phyloP scores from a whole-genome alignment of 441 rosid species.

The Syzygium syzygioides region DNA sequence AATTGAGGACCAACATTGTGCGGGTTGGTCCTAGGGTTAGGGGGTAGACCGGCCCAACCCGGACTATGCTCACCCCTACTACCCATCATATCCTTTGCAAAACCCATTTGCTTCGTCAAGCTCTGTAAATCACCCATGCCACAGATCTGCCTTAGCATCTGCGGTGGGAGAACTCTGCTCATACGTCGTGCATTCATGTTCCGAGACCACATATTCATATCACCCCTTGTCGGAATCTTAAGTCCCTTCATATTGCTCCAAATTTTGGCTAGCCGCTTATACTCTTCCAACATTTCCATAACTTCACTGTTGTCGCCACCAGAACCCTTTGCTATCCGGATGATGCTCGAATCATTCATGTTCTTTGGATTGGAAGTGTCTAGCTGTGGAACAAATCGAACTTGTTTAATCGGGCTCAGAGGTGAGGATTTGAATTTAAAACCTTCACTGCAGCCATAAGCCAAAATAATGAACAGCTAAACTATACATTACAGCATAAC shows the following conservation, averaged over 20 bases:
- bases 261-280: slow-evolving; percentile 42
- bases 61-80: slow-evolving; percentile 4
- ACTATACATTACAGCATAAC: background rate
- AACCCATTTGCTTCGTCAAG: slow-evolving; percentile 90
- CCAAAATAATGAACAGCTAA: background rate
- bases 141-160: slow-evolving; percentile 81
- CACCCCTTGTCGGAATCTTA: slow-evolving; percentile 82
- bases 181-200: slow-evolving; percentile 83
- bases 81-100: slow-evolving; percentile 79
- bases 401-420: background rate
- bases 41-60: no score
- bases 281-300: slow-evolving; percentile 55
- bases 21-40: no score
- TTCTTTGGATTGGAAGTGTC: slow-evolving; percentile 74
- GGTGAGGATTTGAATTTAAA: background rate
- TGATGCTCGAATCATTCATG: slow-evolving; percentile 71
- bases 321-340: slow-evolving; percentile 63
- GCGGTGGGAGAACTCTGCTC: slow-evolving; percentile 85
- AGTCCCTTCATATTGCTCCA: slow-evolving; percentile 87
- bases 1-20: no score
- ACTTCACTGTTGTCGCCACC: slow-evolving; percentile 69
- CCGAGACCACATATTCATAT: slow-evolving; percentile 71
- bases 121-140: slow-evolving; percentile 84
- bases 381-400: slow-evolving; percentile 40
- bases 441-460: background rate